phyloP scores from a whole-genome alignment of 257 asterid genomes.

The Capsicum pubescens region DNA sequence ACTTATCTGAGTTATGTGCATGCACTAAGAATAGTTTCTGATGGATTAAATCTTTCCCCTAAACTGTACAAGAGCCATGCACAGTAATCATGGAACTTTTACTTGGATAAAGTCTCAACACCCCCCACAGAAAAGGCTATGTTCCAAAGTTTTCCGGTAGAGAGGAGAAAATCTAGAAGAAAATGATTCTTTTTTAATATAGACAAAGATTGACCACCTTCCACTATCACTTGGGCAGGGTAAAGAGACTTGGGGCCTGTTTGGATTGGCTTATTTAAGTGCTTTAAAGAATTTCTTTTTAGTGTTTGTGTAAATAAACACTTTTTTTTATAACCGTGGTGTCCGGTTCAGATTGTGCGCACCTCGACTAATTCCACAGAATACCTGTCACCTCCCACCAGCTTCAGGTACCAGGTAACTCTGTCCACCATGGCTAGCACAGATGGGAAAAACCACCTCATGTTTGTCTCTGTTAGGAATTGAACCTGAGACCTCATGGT shows the following conservation, averaged over 20 bases:
- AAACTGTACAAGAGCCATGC: not conserved
- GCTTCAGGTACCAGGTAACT: no score
- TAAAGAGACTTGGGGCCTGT: not conserved
- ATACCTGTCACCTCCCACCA: no score
- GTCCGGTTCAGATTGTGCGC: no score
- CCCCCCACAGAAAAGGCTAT: not conserved
- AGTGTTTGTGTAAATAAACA: no score
- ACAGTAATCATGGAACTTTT: not conserved
- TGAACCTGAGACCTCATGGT: no score
- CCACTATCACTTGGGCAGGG: not conserved
- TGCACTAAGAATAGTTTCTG: not conserved
- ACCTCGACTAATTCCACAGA: no score
- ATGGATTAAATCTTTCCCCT: constrained; percentile 11
- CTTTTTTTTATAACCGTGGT: no score
- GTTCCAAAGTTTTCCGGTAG: not conserved
- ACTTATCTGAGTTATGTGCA: not conserved
- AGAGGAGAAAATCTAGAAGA: not conserved
- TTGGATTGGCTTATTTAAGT: no score
- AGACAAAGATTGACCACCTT: not conserved
- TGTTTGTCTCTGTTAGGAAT: no score
- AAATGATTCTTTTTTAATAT: not conserved
- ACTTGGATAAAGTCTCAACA: not conserved
- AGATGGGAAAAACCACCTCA: no score
- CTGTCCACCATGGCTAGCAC: no score
- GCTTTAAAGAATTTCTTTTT: no score